phyloP scores from a whole-genome alignment of 768 basidiomycete genomes.

The Termitomyces sp. region DNA sequence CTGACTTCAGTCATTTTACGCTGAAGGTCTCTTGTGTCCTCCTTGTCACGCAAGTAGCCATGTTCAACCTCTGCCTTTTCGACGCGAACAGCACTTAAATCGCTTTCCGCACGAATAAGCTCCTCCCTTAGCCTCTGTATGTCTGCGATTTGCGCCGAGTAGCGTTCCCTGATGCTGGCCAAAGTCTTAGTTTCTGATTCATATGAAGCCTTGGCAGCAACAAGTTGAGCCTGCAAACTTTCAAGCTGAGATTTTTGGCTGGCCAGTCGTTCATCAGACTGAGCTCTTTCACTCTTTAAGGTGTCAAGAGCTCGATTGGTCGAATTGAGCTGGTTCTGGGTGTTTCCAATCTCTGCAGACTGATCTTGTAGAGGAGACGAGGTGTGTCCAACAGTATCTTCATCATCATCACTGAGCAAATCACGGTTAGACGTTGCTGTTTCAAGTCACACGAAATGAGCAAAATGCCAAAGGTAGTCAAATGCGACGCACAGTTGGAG shows the following conservation, averaged over 20 bases:
- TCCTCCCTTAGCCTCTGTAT: slow-evolving; percentile 72
- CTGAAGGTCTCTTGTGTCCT: slow-evolving; percentile 85
- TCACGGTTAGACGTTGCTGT: slow-evolving; percentile 29
- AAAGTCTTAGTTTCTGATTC: slow-evolving; percentile 79
- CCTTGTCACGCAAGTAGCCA: slow-evolving; percentile 82
- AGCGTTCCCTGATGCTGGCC: slow-evolving; percentile 62
- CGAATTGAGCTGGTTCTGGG: slow-evolving; percentile 78
- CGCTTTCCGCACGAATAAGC: slow-evolving; percentile 86
- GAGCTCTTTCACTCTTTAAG: slow-evolving; percentile 57
- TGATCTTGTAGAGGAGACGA: slow-evolving; percentile 60
- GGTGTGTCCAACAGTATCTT: slow-evolving; percentile 28
- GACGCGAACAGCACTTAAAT: slow-evolving; percentile 79
- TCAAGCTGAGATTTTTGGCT: slow-evolving; percentile 71
- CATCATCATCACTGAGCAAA: slow-evolving; percentile 74
- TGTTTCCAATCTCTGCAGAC: slow-evolving; percentile 84
- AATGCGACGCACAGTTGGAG: slow-evolving; percentile 20
- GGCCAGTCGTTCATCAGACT: slow-evolving; percentile 59
- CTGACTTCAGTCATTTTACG: slow-evolving; percentile 78
- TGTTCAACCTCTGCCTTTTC: slow-evolving; percentile 94
- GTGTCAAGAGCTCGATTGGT: slow-evolving; percentile 68
- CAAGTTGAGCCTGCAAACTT: slow-evolving; percentile 77
- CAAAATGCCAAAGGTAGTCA: neutral
- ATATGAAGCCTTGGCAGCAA: slow-evolving; percentile 76
- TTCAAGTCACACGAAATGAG: neutral
- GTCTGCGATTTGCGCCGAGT: slow-evolving; percentile 57